A percentile compares a stretch with the other conserved stretches of the same genome.
These are phyloP conservation scores for Paxillus involutus DNA, from an alignment of 768 basidiomycete genomes.

Conservation along the genomic window DNA sequence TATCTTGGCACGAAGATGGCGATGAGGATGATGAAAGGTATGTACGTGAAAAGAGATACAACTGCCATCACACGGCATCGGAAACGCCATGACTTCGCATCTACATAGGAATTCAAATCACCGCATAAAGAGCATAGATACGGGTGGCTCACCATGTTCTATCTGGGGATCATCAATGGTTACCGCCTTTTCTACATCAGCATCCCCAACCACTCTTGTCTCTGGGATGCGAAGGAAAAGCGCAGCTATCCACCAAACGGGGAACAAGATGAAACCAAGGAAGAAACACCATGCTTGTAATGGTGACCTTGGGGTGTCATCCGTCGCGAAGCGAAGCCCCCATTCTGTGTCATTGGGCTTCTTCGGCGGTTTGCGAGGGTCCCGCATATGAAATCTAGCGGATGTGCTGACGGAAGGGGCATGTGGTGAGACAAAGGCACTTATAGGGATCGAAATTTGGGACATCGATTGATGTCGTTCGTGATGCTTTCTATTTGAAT, in stretches of 20 bases:
- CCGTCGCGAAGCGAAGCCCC: slow-evolving; percentile 56
- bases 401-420: slow-evolving; percentile 68
- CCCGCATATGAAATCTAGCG: slow-evolving; percentile 74
- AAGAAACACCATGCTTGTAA: slow-evolving; percentile 80
- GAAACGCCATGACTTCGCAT: slow-evolving; percentile 71
- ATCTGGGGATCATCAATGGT: slow-evolving; percentile 78
- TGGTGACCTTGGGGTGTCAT: slow-evolving; percentile 50
- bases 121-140: not conserved
- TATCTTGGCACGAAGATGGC: slow-evolving; percentile 55
- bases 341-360: slow-evolving; percentile 57
- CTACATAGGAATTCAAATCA: slow-evolving; percentile 35
- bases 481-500: slow-evolving; percentile 28
- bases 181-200: slow-evolving; percentile 63
- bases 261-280: slow-evolving; percentile 58
- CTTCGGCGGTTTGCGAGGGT: slow-evolving; percentile 66
- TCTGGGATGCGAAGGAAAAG: slow-evolving; percentile 52
- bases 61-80: slow-evolving; percentile 74
- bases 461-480: slow-evolving; percentile 56
- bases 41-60: slow-evolving; percentile 70
- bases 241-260: slow-evolving; percentile 68
- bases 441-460: slow-evolving; percentile 75
- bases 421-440: slow-evolving; percentile 75
- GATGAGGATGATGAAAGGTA: slow-evolving; percentile 75
- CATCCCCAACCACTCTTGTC: slow-evolving; percentile 62
- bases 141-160: slow-evolving; percentile 58